Base-by-base conservation (phyloP, 2,329 filamentous ascomycete genomes). In the Cytospora piceicola region DNA sequence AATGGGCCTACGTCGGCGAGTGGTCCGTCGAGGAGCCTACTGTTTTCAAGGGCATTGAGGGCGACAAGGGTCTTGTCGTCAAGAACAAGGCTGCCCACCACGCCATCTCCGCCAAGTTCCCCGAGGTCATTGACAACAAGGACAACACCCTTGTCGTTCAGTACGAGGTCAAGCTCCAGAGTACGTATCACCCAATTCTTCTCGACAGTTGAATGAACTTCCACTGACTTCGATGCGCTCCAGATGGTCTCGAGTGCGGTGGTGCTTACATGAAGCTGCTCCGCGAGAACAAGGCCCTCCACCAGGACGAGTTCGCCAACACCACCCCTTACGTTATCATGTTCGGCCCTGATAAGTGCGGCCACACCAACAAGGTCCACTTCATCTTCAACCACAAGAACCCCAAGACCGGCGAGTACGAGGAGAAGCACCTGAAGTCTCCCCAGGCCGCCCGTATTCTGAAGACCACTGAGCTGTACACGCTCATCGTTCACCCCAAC, bases 321-420 rank as follows among this genome's bases (percentile, higher is more conserved):
- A 88, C 90, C 69, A 97, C 94, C 53, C 95, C 95, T 58, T 99
- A 99, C 78, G 92, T 99, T 73, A 96, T 99, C 86, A 99, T 99
- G 95, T 99, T 99, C 78, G 95, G 95, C 72, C 95, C 95, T 74
- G 95, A 99, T 85, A 98, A 98, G 90, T 99, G 95, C 79, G 95
- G 95, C 80, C 88, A 93, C 78, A 98, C 93, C 80, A 99, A 99
- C 90, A 98, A 98, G 90, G 92, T 96, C 61, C 86, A 88, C 81
- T 97, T 99, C 84, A 99, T 99, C 80, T 96, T 99, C 89, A 95
- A 96, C 82, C 95, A 99, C 91, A 99, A 98, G 92, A 99, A 98
- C 88, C 95, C 95, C 77, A 97, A 97, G 91, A 97, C 93, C 56
- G 94, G 94, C 83, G 93, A 97, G 81, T 99, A 99, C 76, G 94